phyloP scores from a whole-genome alignment of 305 asterid genomes.

The Withania somnifera region DNA sequence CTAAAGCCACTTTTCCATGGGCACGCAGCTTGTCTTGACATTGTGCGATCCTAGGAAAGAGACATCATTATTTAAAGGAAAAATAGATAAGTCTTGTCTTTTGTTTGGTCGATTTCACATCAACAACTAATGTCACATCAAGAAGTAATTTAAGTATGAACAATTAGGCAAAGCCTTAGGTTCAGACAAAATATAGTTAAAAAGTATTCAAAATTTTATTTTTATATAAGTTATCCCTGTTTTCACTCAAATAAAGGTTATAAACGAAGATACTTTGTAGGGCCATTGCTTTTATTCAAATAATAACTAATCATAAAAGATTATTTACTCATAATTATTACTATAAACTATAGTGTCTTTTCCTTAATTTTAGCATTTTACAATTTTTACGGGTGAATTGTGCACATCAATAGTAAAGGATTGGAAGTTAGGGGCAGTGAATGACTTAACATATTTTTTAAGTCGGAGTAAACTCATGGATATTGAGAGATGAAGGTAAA shows the following conservation, averaged over 20 bases:
- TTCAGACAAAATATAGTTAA: not conserved
- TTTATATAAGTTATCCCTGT: no score
- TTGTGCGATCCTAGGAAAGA: not conserved
- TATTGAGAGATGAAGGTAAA: no score
- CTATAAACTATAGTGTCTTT: no score
- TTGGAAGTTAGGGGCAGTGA: no score
- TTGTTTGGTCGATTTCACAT: not conserved
- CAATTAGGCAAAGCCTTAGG: not conserved
- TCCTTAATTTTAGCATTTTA: no score
- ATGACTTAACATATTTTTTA: no score
- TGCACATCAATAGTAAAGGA: no score
- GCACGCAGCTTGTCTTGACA: not conserved
- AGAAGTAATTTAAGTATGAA: not conserved
- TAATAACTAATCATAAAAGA: not conserved
- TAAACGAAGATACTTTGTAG: not conserved
- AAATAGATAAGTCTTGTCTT: not conserved
- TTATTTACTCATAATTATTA: no score
- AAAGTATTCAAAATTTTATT: no score
- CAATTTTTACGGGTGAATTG: no score
- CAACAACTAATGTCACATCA: not conserved
- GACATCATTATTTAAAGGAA: not conserved
- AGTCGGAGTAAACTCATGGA: no score
- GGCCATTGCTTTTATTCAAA: not conserved
- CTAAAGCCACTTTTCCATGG: not conserved
- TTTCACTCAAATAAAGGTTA: not conserved